Percentiles rank a stretch among this genome's conserved stretches.
Conservation (phyloP, 2,329 filamentous ascomycete species). For the Didymosphaeria variabile region DNA sequence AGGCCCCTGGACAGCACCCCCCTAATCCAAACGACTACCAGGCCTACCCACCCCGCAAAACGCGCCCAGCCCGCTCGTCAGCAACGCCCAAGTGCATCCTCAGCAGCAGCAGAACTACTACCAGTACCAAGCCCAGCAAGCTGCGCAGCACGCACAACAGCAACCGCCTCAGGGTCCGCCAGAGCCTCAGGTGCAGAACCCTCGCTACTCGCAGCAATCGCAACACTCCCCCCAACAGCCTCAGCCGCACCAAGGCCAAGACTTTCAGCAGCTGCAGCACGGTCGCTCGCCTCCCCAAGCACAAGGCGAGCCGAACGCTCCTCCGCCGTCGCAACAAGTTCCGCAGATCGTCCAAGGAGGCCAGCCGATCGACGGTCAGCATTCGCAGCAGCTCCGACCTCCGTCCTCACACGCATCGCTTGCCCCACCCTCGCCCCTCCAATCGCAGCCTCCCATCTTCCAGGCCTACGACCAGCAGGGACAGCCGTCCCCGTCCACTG, state of each 20-base stretch:
- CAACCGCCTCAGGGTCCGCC: constrained; percentile 38
- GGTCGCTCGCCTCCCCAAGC: constrained; percentile 41
- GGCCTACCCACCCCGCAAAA: constrained; percentile 45
- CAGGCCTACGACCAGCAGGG: constrained; percentile 46
- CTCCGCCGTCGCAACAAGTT: constrained; percentile 40
- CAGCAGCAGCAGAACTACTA: constrained; percentile 42
- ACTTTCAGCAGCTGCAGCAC: constrained; percentile 39
- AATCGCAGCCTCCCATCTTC: constrained; percentile 42
- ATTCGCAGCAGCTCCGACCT: constrained; percentile 43
- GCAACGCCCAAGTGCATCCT: constrained; percentile 41
- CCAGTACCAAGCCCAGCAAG: constrained; percentile 42
- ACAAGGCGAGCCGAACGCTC: constrained; percentile 43
- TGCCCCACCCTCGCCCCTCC: constrained; percentile 47
- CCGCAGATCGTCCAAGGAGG: constrained; percentile 42
- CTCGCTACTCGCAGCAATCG: constrained; percentile 39
- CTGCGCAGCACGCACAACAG: constrained; percentile 32
- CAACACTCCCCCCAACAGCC: constrained; percentile 32
- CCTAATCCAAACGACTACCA: constrained; percentile 41
- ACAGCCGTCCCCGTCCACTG: constrained; percentile 35
- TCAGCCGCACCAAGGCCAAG: constrained; percentile 44
- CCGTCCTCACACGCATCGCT: constrained; percentile 47
- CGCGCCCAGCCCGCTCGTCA: constrained; percentile 39
- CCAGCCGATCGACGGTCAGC: constrained; percentile 39
- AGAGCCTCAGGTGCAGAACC: constrained; percentile 35
- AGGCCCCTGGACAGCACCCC: constrained; percentile 29